These are phyloP conservation scores for Abelmoschus esculentus DNA, from an alignment of 345 rosid species.

Conservation along the genomic window DNA sequence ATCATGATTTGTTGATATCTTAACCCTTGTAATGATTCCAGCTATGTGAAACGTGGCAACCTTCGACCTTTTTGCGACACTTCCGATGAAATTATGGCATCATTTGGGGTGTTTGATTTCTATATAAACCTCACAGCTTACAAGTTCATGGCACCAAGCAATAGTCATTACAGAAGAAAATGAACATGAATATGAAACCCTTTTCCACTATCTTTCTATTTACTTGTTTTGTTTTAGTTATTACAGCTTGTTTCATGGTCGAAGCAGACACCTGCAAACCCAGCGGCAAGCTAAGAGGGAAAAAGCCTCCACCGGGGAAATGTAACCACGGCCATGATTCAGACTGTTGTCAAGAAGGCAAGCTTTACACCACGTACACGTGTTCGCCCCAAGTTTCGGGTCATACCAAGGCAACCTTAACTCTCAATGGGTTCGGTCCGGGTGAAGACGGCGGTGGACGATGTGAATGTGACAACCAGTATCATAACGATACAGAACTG, in stretches of 20 bases:
- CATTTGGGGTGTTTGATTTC: too few species aligned
- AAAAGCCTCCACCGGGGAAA: slow-evolving; percentile 9
- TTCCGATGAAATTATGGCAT: too few species aligned
- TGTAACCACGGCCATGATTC: slow-evolving; percentile 9
- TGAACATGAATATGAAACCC: not conserved
- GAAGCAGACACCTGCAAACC: slow-evolving; percentile 6
- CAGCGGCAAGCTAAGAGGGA: slow-evolving; percentile 19
- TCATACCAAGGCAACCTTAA: slow-evolving; percentile 15
- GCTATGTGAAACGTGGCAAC: too few species aligned
- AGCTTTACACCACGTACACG: slow-evolving; percentile 9
- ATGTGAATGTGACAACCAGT: slow-evolving; percentile 22
- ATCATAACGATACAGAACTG: not conserved
- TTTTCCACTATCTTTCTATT: not conserved
- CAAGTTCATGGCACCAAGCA: too few species aligned
- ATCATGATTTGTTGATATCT: too few species aligned
- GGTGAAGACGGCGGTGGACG: slow-evolving; percentile 15
- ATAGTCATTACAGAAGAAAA: too few species aligned
- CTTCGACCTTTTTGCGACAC: too few species aligned
- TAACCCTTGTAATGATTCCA: too few species aligned
- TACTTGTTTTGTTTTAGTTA: not conserved
- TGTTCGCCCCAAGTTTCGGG: slow-evolving; percentile 18
- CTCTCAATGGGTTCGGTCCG: not conserved
- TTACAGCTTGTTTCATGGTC: not conserved
- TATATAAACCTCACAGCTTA: too few species aligned
- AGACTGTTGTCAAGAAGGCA: slow-evolving; percentile 14